phyloP scores from a whole-genome alignment of 345 rosid genomes.

The Lagerstroemia speciosa region DNA sequence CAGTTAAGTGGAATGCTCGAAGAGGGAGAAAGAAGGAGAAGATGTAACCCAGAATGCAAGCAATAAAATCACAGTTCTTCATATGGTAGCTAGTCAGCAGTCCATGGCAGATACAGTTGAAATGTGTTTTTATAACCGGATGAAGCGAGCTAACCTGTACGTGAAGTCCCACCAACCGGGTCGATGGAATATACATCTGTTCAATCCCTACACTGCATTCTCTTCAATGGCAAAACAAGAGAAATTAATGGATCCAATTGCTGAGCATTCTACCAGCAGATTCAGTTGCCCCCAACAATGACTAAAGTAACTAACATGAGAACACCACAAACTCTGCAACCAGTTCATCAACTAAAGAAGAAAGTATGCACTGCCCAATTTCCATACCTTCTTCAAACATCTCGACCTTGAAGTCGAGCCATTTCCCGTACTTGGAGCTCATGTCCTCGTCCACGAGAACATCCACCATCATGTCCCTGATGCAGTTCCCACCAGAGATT shows the following conservation, averaged over 20 bases:
- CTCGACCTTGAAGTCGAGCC: conserved; percentile 65
- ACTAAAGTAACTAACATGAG: not conserved
- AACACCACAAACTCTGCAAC: conserved; percentile 33
- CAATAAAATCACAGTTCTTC: no score
- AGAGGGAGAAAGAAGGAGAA: no score
- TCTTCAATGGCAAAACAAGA: not conserved
- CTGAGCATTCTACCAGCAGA: not conserved
- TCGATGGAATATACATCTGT: not conserved
- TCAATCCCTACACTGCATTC: not conserved
- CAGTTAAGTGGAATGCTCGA: no score
- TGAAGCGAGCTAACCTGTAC: not conserved
- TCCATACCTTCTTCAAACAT: conserved; percentile 54
- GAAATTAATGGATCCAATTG: not conserved
- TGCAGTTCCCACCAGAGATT: conserved; percentile 38
- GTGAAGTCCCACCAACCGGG: not conserved
- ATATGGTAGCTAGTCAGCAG: not conserved
- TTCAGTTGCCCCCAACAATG: not conserved
- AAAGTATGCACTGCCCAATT: conserved; percentile 51
- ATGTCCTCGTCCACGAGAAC: conserved; percentile 76
- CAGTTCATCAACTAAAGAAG: conserved; percentile 59
- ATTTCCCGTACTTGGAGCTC: conserved; percentile 51
- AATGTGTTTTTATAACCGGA: not conserved
- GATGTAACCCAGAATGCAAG: no score
- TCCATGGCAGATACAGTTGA: not conserved
- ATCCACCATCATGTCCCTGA: conserved; percentile 66